Evolutionary conservation across 2,329 filamentous ascomycete genomes (phyloP), one percentile per base, ranked within the genome.

Genomic region (Aspergillus clavatus): DNA sequence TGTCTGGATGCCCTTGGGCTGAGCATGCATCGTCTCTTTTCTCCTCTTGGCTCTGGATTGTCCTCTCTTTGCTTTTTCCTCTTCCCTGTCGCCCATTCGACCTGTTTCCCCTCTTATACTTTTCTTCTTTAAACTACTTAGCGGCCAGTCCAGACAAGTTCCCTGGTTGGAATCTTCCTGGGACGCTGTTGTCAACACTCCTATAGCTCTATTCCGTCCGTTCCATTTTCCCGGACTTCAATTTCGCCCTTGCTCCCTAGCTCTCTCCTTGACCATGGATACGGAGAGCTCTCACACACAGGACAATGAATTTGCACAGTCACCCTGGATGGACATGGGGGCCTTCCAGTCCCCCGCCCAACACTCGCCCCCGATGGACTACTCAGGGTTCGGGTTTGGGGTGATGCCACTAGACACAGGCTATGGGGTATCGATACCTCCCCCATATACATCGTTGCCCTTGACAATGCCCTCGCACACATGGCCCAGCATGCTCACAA

Each of bases 401-500:
- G 79, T 82, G 14, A 73, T 84, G 53, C 73, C 81, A 24, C 72
- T 81, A 53, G 80, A 83, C 46, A 66, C 74, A 24, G 69, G 71
- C 46, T 81, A 74, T 57, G 69, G 65, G 53, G 73, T 76, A 55
- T 77, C 81, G 56, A 75, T 80, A 54, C 77, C 77, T 55, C 75
- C 79, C 50, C 72, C 79, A 48, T 76, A 77, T 56, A 69, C 71
- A 31, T 70, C 73, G 24, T 81, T 86, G 18, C 84, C 87, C 61
- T 72, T 90, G 53, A 83, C 87, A 57, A 86, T 87, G 72, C 82
- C 84, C 18, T 76, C 76, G 38, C 77, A 84, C 41, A 57, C 64
- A 51, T 94, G 88, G 88, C 88, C 88, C 6, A 91, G 87, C 65
- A 85, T 89, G 78, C 73, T 91, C 63, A 86, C 84, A 37, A 86